These are phyloP conservation scores for Quercus glauca DNA, from an alignment of 306 rosid species.

Conservation along the genomic window DNA sequence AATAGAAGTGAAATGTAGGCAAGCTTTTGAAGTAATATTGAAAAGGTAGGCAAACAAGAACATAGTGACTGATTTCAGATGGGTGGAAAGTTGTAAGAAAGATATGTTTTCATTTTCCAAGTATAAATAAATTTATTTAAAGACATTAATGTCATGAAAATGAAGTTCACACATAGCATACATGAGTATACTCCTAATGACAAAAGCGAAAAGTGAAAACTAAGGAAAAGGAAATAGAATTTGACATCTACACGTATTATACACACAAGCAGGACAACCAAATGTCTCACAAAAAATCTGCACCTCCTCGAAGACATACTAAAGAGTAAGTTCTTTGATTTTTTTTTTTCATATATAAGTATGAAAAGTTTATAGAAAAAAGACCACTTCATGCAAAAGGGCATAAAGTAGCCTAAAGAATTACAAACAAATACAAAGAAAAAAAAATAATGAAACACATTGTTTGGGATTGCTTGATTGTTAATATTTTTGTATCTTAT, in stretches of 20 bases:
- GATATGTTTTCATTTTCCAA: neutral
- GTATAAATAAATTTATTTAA: no score
- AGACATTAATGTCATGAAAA: no score
- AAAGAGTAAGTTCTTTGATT: no score
- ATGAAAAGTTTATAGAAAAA: no score
- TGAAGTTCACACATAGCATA: neutral
- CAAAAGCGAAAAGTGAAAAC: neutral
- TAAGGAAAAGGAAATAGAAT: neutral
- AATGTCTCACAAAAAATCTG: neutral
- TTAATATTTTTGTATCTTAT: no score
- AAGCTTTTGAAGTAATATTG: neutral
- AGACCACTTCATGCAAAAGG: no score
- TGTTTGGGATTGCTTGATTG: no score
- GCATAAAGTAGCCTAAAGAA: no score
- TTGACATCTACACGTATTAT: neutral
- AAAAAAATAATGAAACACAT: no score
- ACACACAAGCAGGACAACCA: neutral
- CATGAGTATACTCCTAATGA: neutral
- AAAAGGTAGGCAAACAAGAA: neutral
- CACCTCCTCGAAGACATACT: no score
- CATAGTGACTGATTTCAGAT: neutral
- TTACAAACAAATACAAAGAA: no score
- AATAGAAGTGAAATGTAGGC: neutral
- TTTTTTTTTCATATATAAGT: no score
- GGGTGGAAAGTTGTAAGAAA: neutral